Evolutionary conservation across 2,329 filamentous ascomycete species (phyloP), one percentile per base, ranked within the genome.

Genomic region (Phialophora chinensis): DNA sequence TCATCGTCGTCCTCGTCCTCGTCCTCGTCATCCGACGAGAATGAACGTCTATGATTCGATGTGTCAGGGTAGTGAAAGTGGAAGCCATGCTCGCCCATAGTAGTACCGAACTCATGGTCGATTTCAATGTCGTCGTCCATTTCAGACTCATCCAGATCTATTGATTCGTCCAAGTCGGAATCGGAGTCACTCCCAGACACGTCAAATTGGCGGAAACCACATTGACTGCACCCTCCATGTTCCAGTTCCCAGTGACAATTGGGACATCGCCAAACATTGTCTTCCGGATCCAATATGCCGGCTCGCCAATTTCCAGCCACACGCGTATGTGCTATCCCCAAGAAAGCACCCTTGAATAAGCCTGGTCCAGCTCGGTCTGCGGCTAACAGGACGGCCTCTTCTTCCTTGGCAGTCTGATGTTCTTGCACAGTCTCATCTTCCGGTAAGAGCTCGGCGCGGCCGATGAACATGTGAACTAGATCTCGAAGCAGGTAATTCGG

Each of bases 401-500:
- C 86, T 50, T 81, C 81, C 70, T 85, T 85, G 75, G 83, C 84
- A 70, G 81, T 77, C 31, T 77, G 75, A 74, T 90, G 88, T 73
- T 90, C 85, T 55, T 87, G 84, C 3, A 85, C 79, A 1, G 86
- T 88, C 76, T 91, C 88, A 54, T 86, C 87, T 50, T 83, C 79
- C 47, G 88, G 86, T 62, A 90, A 78, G 49, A 90, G 79, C 73
- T 90, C 87, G 38, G 80, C 80, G 62, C 86, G 83, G 69, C 80
- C 83, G 49, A 85, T 83, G 75, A 90, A 89, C 68, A 89, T 80
- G 66, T 86, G 82, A 27, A 88, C 87, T 76, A 91, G 84, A 65
- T 90, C 85, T 64, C 88, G 85, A 61, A 91, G 83, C 50, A 90
- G 76, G 74, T 88, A 91, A 49, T 88, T 87, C 29, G 88, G 88